These are phyloP conservation scores for Fusarium redolens DNA, from an alignment of 2,329 filamentous ascomycete genomes.

Conservation along the genomic window DNA sequence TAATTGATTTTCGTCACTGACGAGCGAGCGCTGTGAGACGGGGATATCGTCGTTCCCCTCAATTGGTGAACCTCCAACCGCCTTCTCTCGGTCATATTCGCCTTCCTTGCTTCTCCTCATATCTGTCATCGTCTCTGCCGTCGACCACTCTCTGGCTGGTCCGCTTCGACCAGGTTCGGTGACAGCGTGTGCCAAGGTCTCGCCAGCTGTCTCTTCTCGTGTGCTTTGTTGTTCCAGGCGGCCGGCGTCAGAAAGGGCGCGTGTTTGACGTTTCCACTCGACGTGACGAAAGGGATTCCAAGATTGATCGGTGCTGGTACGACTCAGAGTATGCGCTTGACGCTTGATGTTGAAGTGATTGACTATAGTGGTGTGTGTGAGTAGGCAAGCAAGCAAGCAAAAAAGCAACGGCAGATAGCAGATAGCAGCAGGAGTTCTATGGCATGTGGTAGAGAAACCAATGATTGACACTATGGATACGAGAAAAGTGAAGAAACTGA, in stretches of 20 bases:
- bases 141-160: slow-evolving; percentile 42
- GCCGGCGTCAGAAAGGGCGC: slow-evolving; percentile 45
- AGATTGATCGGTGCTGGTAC: slow-evolving; percentile 51
- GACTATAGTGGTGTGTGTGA: slow-evolving; percentile 48
- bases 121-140: slow-evolving; percentile 40
- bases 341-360: slow-evolving; percentile 59
- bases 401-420: not conserved
- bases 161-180: slow-evolving; percentile 48
- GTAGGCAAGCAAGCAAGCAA: not conserved
- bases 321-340: slow-evolving; percentile 56
- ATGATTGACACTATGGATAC: not conserved
- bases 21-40: slow-evolving; percentile 32
- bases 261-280: slow-evolving; percentile 48
- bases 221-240: slow-evolving; percentile 48
- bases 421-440: not conserved
- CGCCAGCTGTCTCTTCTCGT: slow-evolving; percentile 39
- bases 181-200: slow-evolving; percentile 50
- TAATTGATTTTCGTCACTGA: slow-evolving; percentile 39
- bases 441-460: not conserved
- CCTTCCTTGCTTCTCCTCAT: slow-evolving; percentile 25
- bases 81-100: slow-evolving; percentile 27
- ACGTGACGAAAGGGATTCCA: slow-evolving; percentile 61
- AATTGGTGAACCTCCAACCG: slow-evolving; percentile 27
- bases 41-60: slow-evolving; percentile 35
- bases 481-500: slow-evolving; percentile 16